A percentile compares a stretch with the other conserved stretches of the same genome.
phyloP scores from a whole-genome alignment of 1,284 basidiomycete genomes.

The Sparassis latifolia region DNA sequence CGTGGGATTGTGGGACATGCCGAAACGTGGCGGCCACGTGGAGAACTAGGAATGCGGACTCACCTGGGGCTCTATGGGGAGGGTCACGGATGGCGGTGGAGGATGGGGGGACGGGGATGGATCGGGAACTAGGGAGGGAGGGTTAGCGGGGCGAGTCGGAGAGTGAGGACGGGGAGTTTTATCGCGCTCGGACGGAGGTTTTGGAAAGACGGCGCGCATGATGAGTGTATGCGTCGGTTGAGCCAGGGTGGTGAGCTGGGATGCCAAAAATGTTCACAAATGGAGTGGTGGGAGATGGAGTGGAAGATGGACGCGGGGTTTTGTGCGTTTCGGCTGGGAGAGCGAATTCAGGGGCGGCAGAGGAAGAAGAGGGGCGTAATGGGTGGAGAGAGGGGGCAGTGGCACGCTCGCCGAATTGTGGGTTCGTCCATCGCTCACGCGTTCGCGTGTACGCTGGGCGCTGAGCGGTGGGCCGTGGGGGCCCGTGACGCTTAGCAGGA shows the following conservation, averaged over 20 bases:
- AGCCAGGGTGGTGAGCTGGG: neutral
- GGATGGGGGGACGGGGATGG: neutral
- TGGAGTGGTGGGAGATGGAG: too few relatives aligned
- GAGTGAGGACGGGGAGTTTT: constrained; percentile 11
- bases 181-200: neutral
- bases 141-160: neutral
- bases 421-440: neutral
- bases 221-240: neutral
- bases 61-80: constrained; percentile 1
- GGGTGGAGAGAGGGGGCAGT: neutral
- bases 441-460: too few relatives aligned
- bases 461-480: too few relatives aligned
- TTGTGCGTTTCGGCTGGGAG: constrained; percentile 1
- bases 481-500: too few relatives aligned
- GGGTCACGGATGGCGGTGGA: neutral
- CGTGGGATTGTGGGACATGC: constrained; percentile 15
- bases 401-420: neutral
- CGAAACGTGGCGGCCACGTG: constrained; percentile 7
- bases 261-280: too few relatives aligned
- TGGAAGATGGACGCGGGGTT: neutral
- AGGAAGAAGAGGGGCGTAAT: neutral
- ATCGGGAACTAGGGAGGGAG: too few relatives aligned
- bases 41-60: constrained; percentile 6
- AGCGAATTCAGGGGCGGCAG: neutral
- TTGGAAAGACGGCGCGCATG: constrained; percentile 2